A percentile compares a stretch with the other conserved stretches of the same genome.
Evolutionary conservation across 176 grass and related monocot genomes (phyloP).

Genomic region (barley (Hordeum vulgare)): DNA sequence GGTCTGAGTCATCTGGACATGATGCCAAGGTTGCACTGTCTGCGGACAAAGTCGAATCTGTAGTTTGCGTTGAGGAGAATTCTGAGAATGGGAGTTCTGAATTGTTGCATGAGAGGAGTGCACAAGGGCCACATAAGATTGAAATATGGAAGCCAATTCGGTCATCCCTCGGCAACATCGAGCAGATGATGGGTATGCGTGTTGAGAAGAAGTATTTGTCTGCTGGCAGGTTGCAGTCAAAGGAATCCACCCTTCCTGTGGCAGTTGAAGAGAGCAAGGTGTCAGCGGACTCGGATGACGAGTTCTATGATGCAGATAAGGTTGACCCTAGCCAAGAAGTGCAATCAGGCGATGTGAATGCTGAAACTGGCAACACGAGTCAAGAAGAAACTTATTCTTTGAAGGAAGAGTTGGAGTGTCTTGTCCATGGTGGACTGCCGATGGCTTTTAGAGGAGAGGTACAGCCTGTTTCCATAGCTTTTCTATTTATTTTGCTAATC

Average conservation of each 20-base stretch:
- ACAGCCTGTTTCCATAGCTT: neutral
- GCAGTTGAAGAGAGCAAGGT: conserved; percentile 53
- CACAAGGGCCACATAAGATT: conserved; percentile 23
- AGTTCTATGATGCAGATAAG: conserved; percentile 90
- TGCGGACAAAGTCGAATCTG: conserved; percentile 8
- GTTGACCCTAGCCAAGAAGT: conserved; percentile 66
- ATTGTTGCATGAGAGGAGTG: neutral
- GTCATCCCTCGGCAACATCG: conserved; percentile 56
- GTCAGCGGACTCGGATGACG: conserved; percentile 80
- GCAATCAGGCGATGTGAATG: conserved; percentile 46
- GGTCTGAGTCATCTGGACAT: conserved; percentile 30
- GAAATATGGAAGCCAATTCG: conserved; percentile 72
- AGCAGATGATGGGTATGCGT: conserved; percentile 75
- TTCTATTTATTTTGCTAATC: conserved; percentile 16
- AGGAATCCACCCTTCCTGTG: conserved; percentile 19
- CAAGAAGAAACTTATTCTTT: conserved; percentile 48
- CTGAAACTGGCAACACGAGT: conserved; percentile 23
- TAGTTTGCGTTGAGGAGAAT: neutral
- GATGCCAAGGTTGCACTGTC: conserved; percentile 3
- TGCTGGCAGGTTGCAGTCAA: conserved; percentile 14
- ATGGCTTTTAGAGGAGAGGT: conserved; percentile 99
- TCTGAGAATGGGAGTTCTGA: conserved; percentile 13
- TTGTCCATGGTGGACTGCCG: conserved; percentile 88
- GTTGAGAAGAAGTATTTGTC: conserved; percentile 46
- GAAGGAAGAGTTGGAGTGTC: conserved; percentile 83